A percentile compares a stretch with the other conserved stretches of the same genome.
Conservation (phyloP, 2,329 filamentous ascomycete genomes). For the Stemphylium beticola region DNA sequence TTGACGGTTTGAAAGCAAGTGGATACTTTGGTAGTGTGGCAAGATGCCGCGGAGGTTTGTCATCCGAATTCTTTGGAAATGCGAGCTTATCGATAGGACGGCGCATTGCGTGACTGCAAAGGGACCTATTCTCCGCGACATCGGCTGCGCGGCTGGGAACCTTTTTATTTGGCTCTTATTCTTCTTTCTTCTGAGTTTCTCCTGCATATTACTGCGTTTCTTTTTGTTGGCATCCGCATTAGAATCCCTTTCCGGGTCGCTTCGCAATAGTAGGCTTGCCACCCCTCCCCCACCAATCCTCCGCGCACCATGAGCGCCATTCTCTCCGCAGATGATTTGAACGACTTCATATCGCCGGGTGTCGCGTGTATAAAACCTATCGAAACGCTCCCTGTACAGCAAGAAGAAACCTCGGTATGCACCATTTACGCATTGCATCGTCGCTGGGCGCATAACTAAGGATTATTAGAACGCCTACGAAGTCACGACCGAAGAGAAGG, state of each 20-base stretch:
- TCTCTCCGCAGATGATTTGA: conserved; percentile 92
- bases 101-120: conserved; percentile 24
- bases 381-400: conserved; percentile 77
- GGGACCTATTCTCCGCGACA: conserved; percentile 31
- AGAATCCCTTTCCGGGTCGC: neutral
- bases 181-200: neutral
- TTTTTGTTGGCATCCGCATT: neutral
- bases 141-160: conserved; percentile 16
- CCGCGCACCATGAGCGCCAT: conserved; percentile 82
- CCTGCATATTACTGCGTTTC: conserved; percentile 1
- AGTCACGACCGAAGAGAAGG: conserved; percentile 90
- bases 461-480: conserved; percentile 68
- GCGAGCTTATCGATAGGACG: conserved; percentile 41
- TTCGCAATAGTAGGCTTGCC: conserved; percentile 12
- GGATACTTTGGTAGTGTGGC: conserved; percentile 24
- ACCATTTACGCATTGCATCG: conserved; percentile 2
- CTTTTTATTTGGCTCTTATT: conserved; percentile 14
- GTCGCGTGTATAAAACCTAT: conserved; percentile 98
- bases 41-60: conserved; percentile 28
- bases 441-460: conserved; percentile 34
- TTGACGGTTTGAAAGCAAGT: conserved; percentile 3
- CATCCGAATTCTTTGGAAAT: conserved; percentile 24
- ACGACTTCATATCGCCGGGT: conserved; percentile 98
- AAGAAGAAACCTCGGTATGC: conserved; percentile 55
- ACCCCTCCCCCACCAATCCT: conserved; percentile 17